A percentile compares a stretch with the other conserved stretches of the same genome.
These are phyloP conservation scores for Pythium phragmiticola DNA, from an alignment of 352 stramenopile genomes.

Conservation along the genomic window DNA sequence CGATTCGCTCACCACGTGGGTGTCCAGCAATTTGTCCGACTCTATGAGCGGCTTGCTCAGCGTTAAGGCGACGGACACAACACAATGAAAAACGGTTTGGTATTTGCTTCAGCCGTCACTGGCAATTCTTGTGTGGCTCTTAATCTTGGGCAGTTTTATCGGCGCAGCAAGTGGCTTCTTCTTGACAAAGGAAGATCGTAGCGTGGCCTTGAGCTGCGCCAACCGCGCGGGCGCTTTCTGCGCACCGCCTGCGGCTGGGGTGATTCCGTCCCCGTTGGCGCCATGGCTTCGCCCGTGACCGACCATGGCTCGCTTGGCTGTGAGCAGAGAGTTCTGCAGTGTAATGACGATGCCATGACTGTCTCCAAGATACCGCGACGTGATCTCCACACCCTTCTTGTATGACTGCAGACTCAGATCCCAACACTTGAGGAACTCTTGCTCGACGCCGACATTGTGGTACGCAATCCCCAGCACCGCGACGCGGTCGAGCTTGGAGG, in stretches of 20 bases:
- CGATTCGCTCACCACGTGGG: conserved; percentile 32
- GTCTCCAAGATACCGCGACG: conserved; percentile 79
- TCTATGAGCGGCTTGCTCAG: conserved; percentile 39
- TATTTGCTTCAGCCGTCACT: conserved; percentile 23
- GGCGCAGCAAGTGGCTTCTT: conserved; percentile 30
- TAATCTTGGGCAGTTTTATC: conserved; percentile 22
- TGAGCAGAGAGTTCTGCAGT: conserved; percentile 88
- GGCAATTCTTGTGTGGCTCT: conserved; percentile 26
- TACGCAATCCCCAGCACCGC: conserved; percentile 94
- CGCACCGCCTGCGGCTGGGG: conserved; percentile 4
- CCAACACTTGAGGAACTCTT: conserved; percentile 94
- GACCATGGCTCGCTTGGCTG: conserved; percentile 66
- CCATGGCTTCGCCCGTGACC: conserved; percentile 44
- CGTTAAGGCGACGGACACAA: not conserved
- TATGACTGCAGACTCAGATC: conserved; percentile 90
- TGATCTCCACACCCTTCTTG: conserved; percentile 90
- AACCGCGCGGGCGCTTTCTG: conserved; percentile 30
- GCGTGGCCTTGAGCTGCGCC: conserved; percentile 35
- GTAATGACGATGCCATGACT: conserved; percentile 91
- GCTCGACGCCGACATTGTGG: conserved; percentile 94
- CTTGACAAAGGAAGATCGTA: conserved; percentile 40
- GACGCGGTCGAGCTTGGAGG: conserved; percentile 82
- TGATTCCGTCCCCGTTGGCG: conserved; percentile 58
- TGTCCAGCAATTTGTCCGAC: conserved; percentile 33
- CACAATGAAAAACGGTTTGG: not conserved